Evolutionary conservation across 148 eudicot species (phyloP), one percentile per base, ranked within the genome.

Genomic region (Heliosperma pusillum): DNA sequence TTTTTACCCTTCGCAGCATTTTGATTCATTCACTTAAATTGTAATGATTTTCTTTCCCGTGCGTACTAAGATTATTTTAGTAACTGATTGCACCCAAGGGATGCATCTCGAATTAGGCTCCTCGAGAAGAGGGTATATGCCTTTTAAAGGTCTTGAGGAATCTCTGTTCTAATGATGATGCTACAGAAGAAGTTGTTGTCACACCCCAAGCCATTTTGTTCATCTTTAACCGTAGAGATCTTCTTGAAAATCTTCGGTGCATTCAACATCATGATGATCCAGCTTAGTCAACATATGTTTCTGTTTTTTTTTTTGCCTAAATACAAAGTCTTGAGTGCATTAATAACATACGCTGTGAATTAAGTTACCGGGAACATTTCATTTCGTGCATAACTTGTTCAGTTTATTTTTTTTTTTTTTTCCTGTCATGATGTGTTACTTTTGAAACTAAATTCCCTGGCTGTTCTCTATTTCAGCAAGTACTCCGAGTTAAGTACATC

Each of bases 401-500:
- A 36, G 42, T 5, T 36, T 36, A 36, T 0, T 36, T 6, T 36
- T 36, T 0, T 36, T 6, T 36, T 36, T 36, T 36, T 36, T 7
- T 3, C 10, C 42, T 10, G 1, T 50, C 55, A 50, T 56, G n/a
- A 0, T 20, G 12, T 59, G 26, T 59, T 26, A 10, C 36, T 11
- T 63, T 27, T 67, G 7, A 52, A 45, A 63, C 17, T 17, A 67
- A 44, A 70, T 65, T 33, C 27, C 40, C 45, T 33, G 1, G 74
- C 22, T 69, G 25, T n/a, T 36, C 36, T 44, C 64, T 53, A 58
- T 79, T 76, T 80, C 89, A 92, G 97, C 80, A 87, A 90, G 65
- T 92, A 85, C 81, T 87, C 91, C 2, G 97, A 92, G 82, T 70
- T 93, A 78, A 82, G 83, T 68, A 78, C 84, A 33, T 86, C 87